Base-by-base conservation (phyloP, 108 stramenopile genomes). In the Nitzschia sp. region DNA sequence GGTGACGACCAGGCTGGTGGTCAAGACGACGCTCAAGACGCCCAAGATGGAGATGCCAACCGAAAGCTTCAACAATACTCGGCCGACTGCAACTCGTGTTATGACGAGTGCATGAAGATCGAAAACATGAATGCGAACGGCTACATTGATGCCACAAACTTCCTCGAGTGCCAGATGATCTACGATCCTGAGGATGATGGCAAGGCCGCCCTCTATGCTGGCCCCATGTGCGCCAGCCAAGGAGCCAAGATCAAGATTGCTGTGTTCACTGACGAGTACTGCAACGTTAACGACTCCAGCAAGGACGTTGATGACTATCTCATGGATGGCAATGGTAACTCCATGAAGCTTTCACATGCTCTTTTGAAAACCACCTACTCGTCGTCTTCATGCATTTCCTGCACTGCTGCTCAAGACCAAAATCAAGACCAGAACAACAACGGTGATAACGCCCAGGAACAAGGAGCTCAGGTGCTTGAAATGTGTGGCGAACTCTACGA, bases 71-170 rank as follows among this genome's bases (percentile, higher is more conserved):
- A 79, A 38, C 58, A 80, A 26, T 54, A 63, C 62, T 68, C 45
- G 11, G 71, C 85, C 38, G 84, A 91, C 73, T 90, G 88, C 67
- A 29, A 71, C 69, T 74, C 84, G 21, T 94, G 93, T 48, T 76
- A 81, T 66, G 75, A 73, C 25, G 89, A 90, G 53, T 94, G 93
- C 67, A 68, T 86, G 69, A 94, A 94, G 86, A 94, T 94, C 62
- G 87, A 88, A 62, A 94, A 94, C 78, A 89, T 94, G 90, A 88
- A 94, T 73, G 85, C 59, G 19, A 94, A 91, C 45, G 89, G 90
- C 19, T 94, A 88, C 84, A 34, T 91, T 52, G 93, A 94, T 76
- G 93, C 93, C 34, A 82, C 86, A 34, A 67, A 88, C 33, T 94
- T 88, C 80, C 45, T 89, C 35, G 74, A 83, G 54, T 94, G 93